phyloP scores from a whole-genome alignment of 305 asterid genomes.

The Fraxinus ornus region DNA sequence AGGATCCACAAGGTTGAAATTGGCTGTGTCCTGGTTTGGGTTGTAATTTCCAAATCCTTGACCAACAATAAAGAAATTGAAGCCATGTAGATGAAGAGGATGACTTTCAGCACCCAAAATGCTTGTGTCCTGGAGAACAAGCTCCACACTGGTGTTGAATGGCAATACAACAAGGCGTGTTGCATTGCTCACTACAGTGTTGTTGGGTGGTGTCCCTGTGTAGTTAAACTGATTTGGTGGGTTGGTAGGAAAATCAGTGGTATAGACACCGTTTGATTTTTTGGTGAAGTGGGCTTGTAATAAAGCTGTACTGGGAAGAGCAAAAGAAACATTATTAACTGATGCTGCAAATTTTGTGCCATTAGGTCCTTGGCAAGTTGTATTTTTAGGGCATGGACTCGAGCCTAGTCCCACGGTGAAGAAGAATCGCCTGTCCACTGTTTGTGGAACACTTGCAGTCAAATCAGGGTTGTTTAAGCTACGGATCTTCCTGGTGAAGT shows the following conservation, averaged over 20 bases:
- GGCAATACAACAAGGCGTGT: conserved; percentile 46
- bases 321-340: conserved; percentile 52
- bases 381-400: conserved; percentile 49
- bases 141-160: conserved; percentile 58
- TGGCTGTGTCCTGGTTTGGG: conserved; percentile 47
- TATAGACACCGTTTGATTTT: conserved; percentile 43
- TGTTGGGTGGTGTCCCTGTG: conserved; percentile 69
- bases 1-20: conserved; percentile 62
- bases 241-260: conserved; percentile 53
- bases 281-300: conserved; percentile 46
- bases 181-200: conserved; percentile 48
- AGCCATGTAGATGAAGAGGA: conserved; percentile 77
- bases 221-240: conserved; percentile 53
- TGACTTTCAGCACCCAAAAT: conserved; percentile 72
- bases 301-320: conserved; percentile 51
- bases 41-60: conserved; percentile 63
- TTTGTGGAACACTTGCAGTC: conserved; percentile 45
- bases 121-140: conserved; percentile 63
- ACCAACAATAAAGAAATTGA: conserved; percentile 66
- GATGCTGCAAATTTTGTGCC: conserved; percentile 63
- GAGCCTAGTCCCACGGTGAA: conserved; percentile 62
- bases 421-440: conserved; percentile 38
- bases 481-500: conserved; percentile 45
- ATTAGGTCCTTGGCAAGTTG: conserved; percentile 65
- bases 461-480: conserved; percentile 51